These are phyloP conservation scores for Suillus luteus DNA, from an alignment of 768 basidiomycete species.

Conservation along the genomic window DNA sequence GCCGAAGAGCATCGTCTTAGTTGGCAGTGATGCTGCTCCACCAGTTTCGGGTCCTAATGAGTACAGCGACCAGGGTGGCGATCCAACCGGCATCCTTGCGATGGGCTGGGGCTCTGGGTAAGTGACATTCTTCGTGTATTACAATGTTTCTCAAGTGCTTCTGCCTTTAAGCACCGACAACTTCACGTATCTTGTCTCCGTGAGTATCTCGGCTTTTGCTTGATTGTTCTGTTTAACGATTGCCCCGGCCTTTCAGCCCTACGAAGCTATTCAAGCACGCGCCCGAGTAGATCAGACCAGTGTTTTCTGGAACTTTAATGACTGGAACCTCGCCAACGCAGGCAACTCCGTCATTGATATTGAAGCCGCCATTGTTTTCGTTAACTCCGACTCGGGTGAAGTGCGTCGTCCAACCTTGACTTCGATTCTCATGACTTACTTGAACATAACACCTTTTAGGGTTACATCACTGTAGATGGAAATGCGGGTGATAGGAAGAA, in stretches of 20 bases:
- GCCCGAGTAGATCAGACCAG: conserved; percentile 67
- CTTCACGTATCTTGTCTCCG: conserved; percentile 79
- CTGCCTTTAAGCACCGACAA: conserved; percentile 52
- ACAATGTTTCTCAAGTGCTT: conserved; percentile 35
- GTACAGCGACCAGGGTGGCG: conserved; percentile 61
- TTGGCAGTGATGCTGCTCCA: conserved; percentile 69
- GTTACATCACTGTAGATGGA: conserved; percentile 59
- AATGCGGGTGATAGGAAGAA: conserved; percentile 44
- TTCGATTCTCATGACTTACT: background rate
- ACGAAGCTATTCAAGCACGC: conserved; percentile 77
- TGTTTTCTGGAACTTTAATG: conserved; percentile 68
- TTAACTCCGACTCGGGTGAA: conserved; percentile 85
- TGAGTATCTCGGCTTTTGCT: conserved; percentile 34
- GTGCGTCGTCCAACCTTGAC: conserved; percentile 22
- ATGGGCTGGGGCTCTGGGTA: conserved; percentile 92
- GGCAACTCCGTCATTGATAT: conserved; percentile 48
- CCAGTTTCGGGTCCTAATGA: conserved; percentile 69
- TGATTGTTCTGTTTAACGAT: background rate
- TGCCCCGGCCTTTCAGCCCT: conserved; percentile 46
- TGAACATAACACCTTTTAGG: conserved; percentile 32
- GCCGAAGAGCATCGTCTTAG: conserved; percentile 57
- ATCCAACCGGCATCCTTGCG: conserved; percentile 69
- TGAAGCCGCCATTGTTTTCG: conserved; percentile 77
- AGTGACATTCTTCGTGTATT: conserved; percentile 12
- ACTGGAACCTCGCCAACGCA: conserved; percentile 61